Percentiles rank a stretch among this genome's conserved stretches.
Conservation (phyloP, 2,329 filamentous ascomycete genomes). For the Penicillium sclerotiorum region DNA sequence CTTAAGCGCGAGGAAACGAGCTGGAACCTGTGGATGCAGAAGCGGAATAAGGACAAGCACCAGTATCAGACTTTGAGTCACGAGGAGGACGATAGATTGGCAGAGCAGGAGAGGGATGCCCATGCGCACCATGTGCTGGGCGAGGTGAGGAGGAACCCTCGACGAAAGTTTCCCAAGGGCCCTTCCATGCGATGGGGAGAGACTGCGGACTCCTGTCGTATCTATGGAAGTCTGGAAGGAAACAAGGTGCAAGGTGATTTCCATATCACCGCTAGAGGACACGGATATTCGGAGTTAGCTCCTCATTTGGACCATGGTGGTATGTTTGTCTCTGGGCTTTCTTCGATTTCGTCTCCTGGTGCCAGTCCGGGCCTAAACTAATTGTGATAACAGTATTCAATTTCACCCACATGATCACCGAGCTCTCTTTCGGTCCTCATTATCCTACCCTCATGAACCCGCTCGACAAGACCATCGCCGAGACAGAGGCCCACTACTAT, state of each 20-base stretch:
- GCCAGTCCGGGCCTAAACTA: neutral
- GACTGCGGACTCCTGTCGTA: conserved; percentile 74
- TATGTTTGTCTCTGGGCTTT: conserved; percentile 49
- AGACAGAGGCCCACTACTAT: conserved; percentile 77
- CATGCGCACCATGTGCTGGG: conserved; percentile 91
- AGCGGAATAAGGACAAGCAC: conserved; percentile 61
- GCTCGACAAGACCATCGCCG: conserved; percentile 84
- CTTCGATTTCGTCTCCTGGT: neutral
- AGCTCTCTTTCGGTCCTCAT: conserved; percentile 95
- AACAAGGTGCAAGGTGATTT: conserved; percentile 99
- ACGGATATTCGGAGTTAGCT: conserved; percentile 85
- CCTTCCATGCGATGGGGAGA: conserved; percentile 63
- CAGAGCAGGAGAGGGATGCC: conserved; percentile 65
- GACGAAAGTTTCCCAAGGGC: conserved; percentile 69
- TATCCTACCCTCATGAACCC: conserved; percentile 93
- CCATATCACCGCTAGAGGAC: conserved; percentile 91
- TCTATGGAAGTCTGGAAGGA: conserved; percentile 85
- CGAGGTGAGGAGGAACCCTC: conserved; percentile 68
- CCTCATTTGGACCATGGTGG: conserved; percentile 78
- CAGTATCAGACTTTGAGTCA: conserved; percentile 60
- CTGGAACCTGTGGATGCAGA: conserved; percentile 80
- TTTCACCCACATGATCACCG: conserved; percentile 94
- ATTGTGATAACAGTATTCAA: conserved; percentile 72
- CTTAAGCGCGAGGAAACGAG: conserved; percentile 75
- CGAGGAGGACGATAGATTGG: conserved; percentile 59